phyloP scores from a whole-genome alignment of 768 basidiomycete species.

The Rhizopogon salebrosus region DNA sequence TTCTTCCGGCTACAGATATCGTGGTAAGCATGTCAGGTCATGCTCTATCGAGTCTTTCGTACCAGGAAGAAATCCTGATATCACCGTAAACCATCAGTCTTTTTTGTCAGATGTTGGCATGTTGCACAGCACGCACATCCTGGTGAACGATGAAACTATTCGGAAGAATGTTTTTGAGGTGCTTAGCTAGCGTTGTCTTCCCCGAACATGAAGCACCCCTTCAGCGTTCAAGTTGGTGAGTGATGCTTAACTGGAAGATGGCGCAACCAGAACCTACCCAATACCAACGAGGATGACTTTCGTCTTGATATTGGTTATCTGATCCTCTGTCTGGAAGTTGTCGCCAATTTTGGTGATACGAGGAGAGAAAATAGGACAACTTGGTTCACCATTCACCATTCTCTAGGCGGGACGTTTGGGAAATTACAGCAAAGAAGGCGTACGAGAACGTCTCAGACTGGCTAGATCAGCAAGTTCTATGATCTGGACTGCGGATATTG shows the following conservation, averaged over 20 bases:
- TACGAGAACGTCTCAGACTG: too few relatives aligned
- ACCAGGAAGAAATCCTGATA: slow-evolving; percentile 89
- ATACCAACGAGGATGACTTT: slow-evolving; percentile 44
- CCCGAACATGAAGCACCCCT: slow-evolving; percentile 93
- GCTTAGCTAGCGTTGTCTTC: slow-evolving; percentile 96
- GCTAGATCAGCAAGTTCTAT: too few relatives aligned
- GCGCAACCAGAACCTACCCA: slow-evolving; percentile 35
- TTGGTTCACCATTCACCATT: too few relatives aligned
- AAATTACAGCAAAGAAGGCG: too few relatives aligned
- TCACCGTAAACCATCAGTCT: slow-evolving; percentile 3
- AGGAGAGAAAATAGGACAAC: too few relatives aligned
- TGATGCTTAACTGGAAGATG: too few relatives aligned
- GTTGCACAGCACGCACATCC: slow-evolving; percentile 54
- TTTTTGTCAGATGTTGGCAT: neutral
- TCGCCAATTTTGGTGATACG: neutral
- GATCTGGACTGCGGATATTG: too few relatives aligned
- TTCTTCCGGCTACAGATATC: slow-evolving; percentile 18
- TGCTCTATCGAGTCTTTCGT: slow-evolving; percentile 20
- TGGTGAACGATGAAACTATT: slow-evolving; percentile 85
- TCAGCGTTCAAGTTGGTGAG: neutral
- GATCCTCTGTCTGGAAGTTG: neutral
- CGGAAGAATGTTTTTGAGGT: slow-evolving; percentile 68
- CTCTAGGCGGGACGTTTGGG: too few relatives aligned
- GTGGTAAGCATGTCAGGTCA: neutral
- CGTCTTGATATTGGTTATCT: slow-evolving; percentile 13